These are phyloP conservation scores for Tirmania nivea DNA, from an alignment of 495 filamentous ascomycete genomes.

Conservation along the genomic window DNA sequence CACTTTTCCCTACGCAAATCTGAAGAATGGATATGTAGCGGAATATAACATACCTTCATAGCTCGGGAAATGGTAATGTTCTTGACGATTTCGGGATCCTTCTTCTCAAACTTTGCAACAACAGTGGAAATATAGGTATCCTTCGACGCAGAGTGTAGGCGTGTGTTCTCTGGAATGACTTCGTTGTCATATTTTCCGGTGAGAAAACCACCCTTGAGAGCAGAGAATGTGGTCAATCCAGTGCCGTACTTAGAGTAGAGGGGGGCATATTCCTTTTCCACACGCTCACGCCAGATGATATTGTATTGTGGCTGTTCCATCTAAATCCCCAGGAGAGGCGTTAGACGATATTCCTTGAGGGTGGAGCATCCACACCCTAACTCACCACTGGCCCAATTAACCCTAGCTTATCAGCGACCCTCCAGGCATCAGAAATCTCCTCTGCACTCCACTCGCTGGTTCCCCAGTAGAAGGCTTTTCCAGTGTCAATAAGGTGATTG, in stretches of 20 bases:
- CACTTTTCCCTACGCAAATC: neutral
- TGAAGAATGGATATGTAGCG: neutral
- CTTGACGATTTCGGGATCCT: constrained; percentile 17
- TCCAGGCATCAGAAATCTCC: constrained; percentile 59
- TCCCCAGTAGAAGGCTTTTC: constrained; percentile 78
- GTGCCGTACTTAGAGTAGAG: constrained; percentile 42
- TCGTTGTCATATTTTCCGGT: constrained; percentile 67
- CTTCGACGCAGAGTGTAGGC: constrained; percentile 28
- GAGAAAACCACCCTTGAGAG: constrained; percentile 48
- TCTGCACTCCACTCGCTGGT: constrained; percentile 70
- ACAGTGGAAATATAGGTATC: constrained; percentile 28
- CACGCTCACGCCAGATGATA: constrained; percentile 46
- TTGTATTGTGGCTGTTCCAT: constrained; percentile 80
- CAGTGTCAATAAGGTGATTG: constrained; percentile 54
- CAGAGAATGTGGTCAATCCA: constrained; percentile 53
- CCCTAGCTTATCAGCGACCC: constrained; percentile 46
- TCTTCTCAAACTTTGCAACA: constrained; percentile 23
- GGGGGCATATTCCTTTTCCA: constrained; percentile 53
- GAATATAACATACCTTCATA: constrained; percentile 11
- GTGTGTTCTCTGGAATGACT: constrained; percentile 31
- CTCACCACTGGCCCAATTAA: constrained; percentile 47
- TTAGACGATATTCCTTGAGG: no score
- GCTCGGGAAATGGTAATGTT: constrained; percentile 7
- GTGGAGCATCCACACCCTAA: neutral
- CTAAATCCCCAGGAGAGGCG: neutral